Evolutionary conservation across 1,284 basidiomycete species (phyloP), one percentile per base, ranked within the genome.

Genomic region (Sphaerobolus stellatus): DNA sequence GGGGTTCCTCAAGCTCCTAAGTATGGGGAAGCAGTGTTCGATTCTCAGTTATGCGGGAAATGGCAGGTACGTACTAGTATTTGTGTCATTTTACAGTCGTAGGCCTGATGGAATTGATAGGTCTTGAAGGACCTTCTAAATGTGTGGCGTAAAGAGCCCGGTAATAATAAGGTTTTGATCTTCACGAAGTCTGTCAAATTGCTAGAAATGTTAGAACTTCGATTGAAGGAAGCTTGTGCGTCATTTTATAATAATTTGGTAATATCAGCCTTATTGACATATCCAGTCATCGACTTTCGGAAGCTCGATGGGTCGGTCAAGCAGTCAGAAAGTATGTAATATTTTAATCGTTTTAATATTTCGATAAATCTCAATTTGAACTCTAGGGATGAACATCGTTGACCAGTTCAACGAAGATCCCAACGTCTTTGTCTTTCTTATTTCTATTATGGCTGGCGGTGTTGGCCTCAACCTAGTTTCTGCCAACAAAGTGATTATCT

Each of bases 131-230:
- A 76, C 1, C 72, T 94, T 1, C 71, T 94, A 16, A 74, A 70
- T 29, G 79, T 82, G 55, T 90, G 88, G 88, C 71, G 73, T 41
- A 79, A 75, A 60, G 84, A 87, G 56, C 62, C 58, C 2, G 73
- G 75, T 1, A 68, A 67, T 61, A 94, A 89, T 68, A 92, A 92
- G 65, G 86, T 92, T 24, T 74, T 94, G 24, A 84, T 94, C 51
- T 95, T 95, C 69, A 92, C 91, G 2, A 91, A 91, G 66, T 88
- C 88, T 1, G 83, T 91, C 56, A 92, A 90, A 65, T 71, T 95
- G 16, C 73, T 95, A 20, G 83, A 88, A 9, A 90, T 92, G 78
- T 71, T 95, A 31, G 82, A 88, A 50, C 85, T 80, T 61, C 84
- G 90, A 64, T 74, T 94, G 16, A 75, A 75, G 20, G 71, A 71